These are phyloP conservation scores for Vitis hybrid DNA, from an alignment of 177 flowering plant genomes.

Conservation along the genomic window DNA sequence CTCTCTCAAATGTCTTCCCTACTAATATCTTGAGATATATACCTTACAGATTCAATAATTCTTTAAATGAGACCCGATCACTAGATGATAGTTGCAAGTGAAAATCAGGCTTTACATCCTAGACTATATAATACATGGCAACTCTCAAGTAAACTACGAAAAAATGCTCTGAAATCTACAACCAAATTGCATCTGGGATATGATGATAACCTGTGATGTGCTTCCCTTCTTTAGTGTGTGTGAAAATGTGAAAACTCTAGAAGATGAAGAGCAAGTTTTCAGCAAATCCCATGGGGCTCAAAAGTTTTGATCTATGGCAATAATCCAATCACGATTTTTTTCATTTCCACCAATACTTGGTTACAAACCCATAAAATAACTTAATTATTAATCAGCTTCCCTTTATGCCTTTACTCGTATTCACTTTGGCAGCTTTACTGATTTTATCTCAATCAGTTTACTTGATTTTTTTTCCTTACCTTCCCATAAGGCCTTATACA, in stretches of 20 bases:
- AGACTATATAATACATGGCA: too few relatives aligned
- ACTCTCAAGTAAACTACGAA: too few relatives aligned
- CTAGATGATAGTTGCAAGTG: too few relatives aligned
- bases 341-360: background rate
- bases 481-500: background rate
- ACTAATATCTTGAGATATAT: too few relatives aligned
- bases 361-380: background rate
- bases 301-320: background rate
- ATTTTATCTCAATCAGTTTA: background rate
- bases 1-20: too few relatives aligned
- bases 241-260: background rate
- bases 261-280: background rate
- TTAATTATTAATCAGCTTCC: background rate
- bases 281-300: background rate
- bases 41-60: too few relatives aligned
- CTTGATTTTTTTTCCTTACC: background rate
- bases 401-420: background rate
- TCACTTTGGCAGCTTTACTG: slow-evolving; percentile 3
- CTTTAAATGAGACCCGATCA: too few relatives aligned
- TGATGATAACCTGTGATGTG: background rate
- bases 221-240: background rate
- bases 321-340: background rate
- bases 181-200: background rate
- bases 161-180: too few relatives aligned
- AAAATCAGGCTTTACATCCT: too few relatives aligned